Evolutionary conservation across 192 early-diverging fungal species (phyloP), one percentile per base, ranked within the genome.

Genomic region (Rhizoclosmatium sp.): DNA sequence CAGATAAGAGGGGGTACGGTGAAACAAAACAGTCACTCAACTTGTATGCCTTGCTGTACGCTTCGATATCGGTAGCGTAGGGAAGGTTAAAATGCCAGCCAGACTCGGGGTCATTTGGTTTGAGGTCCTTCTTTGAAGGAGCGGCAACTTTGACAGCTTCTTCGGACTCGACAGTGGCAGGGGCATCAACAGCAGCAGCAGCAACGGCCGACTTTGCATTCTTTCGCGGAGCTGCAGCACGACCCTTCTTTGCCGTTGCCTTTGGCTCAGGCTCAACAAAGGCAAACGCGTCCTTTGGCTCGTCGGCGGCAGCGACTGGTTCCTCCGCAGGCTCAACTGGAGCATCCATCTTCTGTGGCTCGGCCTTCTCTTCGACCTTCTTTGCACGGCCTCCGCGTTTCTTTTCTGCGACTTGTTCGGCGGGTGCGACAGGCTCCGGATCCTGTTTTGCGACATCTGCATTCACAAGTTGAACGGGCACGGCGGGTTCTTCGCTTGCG

Each of bases 81-180:
- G 45, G 21, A 10, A 72, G 51, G 58, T 72, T 72, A 58, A 44
- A 72, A 23, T 72, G 70, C 70, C 70, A 72, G 12, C 70, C 70
- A 41, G 39, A 44, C 10, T 45, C 10, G 23, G 23, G 47, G 41
- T 59, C 44, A 44, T 47, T 47, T 44, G 45, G 70, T 58, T 19
- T 41, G n/a, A 21, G 31, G 31, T 31, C 31, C 31, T 31, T 31
- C 31, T 31, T 31, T 58, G 12, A 16, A 14, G 56, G 56, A 65
- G 62, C 62, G 10, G 62, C 41, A 42, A 10, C 62, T 41, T 7
- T 5, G 5, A 21, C 62, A 5, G 21, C 62, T 65, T 5, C 7
- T 16, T 5, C 41, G 21, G 41, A 10, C 21, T 5, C 23, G 10
- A 10, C 62, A 21, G 62, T 5, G 21, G 62, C 62, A 65, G 62